Conservation (phyloP, 2,329 filamentous ascomycete genomes). For the Macrophomina pseudophaseolina region DNA sequence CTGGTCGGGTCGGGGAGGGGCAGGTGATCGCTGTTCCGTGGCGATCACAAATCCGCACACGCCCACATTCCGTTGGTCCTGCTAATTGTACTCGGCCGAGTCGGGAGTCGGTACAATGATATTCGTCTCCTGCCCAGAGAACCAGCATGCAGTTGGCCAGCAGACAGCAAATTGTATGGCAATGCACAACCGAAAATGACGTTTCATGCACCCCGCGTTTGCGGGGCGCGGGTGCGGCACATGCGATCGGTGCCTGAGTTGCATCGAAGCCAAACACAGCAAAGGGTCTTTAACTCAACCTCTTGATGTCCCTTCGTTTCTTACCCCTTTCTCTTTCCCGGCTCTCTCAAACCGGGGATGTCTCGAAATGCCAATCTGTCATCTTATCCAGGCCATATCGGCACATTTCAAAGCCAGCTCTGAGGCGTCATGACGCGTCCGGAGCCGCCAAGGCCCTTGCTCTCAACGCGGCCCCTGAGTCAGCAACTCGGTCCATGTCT, state of each 20-base stretch:
- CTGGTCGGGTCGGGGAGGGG: no score
- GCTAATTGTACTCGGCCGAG: no score
- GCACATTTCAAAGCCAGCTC: background rate
- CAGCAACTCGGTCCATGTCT: slow-evolving; percentile 14
- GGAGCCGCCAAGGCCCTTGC: background rate
- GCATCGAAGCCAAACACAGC: background rate
- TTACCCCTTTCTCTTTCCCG: no score
- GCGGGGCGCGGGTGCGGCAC: background rate
- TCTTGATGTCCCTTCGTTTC: no score
- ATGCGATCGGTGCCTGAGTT: background rate
- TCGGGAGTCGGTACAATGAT: background rate
- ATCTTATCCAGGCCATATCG: background rate
- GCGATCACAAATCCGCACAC: background rate
- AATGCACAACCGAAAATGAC: background rate
- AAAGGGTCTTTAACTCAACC: no score
- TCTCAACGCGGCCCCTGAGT: background rate
- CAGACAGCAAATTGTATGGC: no score
- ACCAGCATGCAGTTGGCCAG: no score
- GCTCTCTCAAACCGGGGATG: no score
- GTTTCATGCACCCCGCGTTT: slow-evolving; percentile 1
- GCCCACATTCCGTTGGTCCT: slow-evolving; percentile 3
- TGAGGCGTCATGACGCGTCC: background rate
- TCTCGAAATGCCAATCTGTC: no score
- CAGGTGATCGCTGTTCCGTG: no score
- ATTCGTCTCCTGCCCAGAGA: no score